Conservation (phyloP, 306 rosid species). For the Fragaria iinumae region DNA sequence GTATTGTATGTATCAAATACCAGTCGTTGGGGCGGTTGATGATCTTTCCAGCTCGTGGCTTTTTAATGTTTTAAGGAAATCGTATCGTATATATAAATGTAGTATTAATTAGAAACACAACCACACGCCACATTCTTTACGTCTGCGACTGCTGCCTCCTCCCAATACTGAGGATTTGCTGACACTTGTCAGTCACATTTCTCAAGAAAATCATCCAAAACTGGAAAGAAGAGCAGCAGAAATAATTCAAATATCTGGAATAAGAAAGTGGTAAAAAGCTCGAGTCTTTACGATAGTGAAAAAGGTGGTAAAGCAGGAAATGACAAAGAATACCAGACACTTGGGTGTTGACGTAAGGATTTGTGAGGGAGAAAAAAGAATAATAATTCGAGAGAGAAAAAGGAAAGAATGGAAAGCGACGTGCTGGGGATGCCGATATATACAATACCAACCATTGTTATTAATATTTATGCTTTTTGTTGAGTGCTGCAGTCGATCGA, state of each 20-base stretch:
- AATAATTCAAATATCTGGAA: background rate
- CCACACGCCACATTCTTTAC: too few species aligned
- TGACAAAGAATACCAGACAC: background rate
- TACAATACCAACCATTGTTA: background rate
- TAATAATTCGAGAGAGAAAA: background rate
- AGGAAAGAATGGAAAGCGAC: slow-evolving; percentile 1
- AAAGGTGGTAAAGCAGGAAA: background rate
- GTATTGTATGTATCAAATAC: too few species aligned
- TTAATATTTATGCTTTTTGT: background rate
- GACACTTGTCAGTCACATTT: background rate
- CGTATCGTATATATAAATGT: too few species aligned
- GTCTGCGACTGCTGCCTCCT: background rate
- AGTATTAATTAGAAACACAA: too few species aligned
- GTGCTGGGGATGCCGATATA: background rate
- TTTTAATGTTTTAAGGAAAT: too few species aligned
- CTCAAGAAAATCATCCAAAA: background rate
- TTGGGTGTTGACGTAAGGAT: background rate
- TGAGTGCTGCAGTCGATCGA: slow-evolving; percentile 6
- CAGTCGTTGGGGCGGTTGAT: too few species aligned
- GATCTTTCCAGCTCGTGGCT: too few species aligned
- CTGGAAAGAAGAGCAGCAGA: background rate
- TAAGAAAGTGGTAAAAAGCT: background rate
- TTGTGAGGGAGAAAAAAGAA: background rate
- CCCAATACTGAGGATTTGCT: background rate
- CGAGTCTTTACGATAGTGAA: background rate